phyloP scores from a whole-genome alignment of 2,329 filamentous ascomycete genomes.

The Dryadomyces sulphureus region DNA sequence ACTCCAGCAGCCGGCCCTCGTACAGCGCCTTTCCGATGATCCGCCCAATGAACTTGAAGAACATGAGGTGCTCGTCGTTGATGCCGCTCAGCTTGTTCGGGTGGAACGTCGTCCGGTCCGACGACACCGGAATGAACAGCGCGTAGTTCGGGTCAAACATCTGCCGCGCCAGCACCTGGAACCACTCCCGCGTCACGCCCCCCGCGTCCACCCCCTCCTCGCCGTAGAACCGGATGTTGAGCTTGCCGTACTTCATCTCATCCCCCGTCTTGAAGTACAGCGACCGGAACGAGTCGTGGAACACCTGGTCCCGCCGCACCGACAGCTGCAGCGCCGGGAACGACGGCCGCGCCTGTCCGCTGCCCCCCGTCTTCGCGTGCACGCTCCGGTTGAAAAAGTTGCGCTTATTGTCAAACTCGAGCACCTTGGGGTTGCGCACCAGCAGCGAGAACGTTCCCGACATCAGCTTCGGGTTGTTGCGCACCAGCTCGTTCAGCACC shows the following conservation, averaged over 20 bases:
- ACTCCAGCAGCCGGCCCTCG: constrained; percentile 88
- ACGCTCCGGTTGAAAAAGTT: constrained; percentile 96
- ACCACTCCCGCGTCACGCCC: constrained; percentile 97
- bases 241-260: constrained; percentile 97
- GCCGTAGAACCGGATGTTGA: constrained; percentile 92
- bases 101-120: constrained; percentile 96
- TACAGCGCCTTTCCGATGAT: constrained; percentile 98
- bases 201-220: constrained; percentile 97
- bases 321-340: constrained; percentile 66
- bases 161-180: constrained; percentile 88
- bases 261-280: constrained; percentile 93
- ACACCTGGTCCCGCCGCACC: constrained; percentile 86
- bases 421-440: constrained; percentile 95
- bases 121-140: constrained; percentile 89
- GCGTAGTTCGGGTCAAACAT: constrained; percentile 99
- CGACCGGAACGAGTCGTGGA: constrained; percentile 97
- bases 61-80: constrained; percentile 90
- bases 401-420: constrained; percentile 98
- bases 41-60: constrained; percentile 98
- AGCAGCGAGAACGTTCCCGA: constrained; percentile 91
- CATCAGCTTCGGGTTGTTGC: constrained; percentile 96
- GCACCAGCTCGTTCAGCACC: constrained; percentile 92
- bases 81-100: constrained; percentile 87
- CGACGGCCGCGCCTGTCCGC: constrained; percentile 46
- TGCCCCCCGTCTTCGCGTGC: constrained; percentile 50